phyloP scores from a whole-genome alignment of 2,329 filamentous ascomycete species.

The Lecanoromycetidae sp. region DNA sequence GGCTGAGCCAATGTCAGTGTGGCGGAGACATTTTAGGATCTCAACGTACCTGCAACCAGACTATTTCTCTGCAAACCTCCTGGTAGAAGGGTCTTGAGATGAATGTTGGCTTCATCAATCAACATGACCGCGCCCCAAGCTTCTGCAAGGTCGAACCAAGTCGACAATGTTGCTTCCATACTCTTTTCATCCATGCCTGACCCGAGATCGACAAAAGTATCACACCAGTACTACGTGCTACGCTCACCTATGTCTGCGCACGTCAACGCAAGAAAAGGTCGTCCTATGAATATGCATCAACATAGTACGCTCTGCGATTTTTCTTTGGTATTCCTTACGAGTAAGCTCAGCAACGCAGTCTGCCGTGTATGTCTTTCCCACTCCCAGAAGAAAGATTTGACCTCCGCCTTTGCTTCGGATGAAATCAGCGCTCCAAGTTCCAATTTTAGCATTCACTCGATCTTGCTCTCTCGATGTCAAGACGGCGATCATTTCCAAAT shows the following conservation, averaged over 20 bases:
- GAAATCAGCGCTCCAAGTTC: slow-evolving; percentile 2
- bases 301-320: background rate
- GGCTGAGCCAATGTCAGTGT: background rate
- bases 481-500: background rate
- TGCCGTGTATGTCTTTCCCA: slow-evolving; percentile 12
- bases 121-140: slow-evolving; percentile 29
- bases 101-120: slow-evolving; percentile 10
- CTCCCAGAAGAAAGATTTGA: slow-evolving; percentile 8
- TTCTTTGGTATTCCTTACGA: background rate
- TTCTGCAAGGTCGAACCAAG: slow-evolving; percentile 22
- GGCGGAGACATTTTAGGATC: background rate
- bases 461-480: background rate
- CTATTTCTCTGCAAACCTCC: slow-evolving; percentile 8
- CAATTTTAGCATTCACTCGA: background rate
- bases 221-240: background rate
- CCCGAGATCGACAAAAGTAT: background rate
- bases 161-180: slow-evolving; percentile 12
- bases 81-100: background rate
- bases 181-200: slow-evolving; percentile 12
- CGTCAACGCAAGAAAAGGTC: slow-evolving; percentile 4
- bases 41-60: slow-evolving; percentile 11
- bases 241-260: background rate
- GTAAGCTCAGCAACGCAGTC: slow-evolving; percentile 6
- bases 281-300: background rate
- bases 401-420: slow-evolving; percentile 9